Conservation (phyloP, 2,329 filamentous ascomycete genomes). For the Nigrospora sphaerica region DNA sequence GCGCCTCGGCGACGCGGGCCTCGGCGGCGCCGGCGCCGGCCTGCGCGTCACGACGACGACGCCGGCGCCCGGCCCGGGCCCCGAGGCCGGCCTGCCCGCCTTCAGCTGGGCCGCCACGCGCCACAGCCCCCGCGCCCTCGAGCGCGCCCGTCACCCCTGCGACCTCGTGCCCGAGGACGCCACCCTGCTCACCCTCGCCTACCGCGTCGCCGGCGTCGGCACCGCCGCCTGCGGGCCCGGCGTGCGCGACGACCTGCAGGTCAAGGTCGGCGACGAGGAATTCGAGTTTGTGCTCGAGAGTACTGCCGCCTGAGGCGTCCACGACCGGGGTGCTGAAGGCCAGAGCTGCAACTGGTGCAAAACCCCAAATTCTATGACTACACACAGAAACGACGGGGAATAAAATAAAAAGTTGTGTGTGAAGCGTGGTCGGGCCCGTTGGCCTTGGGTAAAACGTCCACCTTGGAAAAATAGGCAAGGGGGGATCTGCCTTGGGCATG, state of each 20-base stretch:
- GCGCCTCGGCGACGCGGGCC: conserved; percentile 21
- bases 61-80: neutral
- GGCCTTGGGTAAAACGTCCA: too few species aligned
- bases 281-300: conserved; percentile 35
- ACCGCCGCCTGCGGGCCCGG: conserved; percentile 41
- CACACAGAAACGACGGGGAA: too few species aligned
- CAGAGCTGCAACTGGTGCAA: too few species aligned
- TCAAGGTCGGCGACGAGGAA: conserved; percentile 29
- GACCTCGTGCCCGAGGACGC: conserved; percentile 14
- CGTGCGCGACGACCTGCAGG: conserved; percentile 36
- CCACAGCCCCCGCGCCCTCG: conserved; percentile 2
- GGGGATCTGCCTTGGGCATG: too few species aligned
- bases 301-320: neutral
- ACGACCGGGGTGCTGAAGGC: too few species aligned
- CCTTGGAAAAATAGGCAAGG: too few species aligned
- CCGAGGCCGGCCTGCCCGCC: neutral
- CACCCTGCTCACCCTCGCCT: conserved; percentile 34
- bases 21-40: conserved; percentile 19
- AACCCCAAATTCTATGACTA: too few species aligned
- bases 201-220: conserved; percentile 40
- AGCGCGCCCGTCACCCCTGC: conserved; percentile 6
- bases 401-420: too few species aligned
- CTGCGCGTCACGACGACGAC: conserved; percentile 15
- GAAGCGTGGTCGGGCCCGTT: too few species aligned
- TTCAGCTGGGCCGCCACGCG: conserved; percentile 6